These are phyloP conservation scores for Excoecaria agallocha DNA, from an alignment of 345 rosid genomes.

Conservation along the genomic window DNA sequence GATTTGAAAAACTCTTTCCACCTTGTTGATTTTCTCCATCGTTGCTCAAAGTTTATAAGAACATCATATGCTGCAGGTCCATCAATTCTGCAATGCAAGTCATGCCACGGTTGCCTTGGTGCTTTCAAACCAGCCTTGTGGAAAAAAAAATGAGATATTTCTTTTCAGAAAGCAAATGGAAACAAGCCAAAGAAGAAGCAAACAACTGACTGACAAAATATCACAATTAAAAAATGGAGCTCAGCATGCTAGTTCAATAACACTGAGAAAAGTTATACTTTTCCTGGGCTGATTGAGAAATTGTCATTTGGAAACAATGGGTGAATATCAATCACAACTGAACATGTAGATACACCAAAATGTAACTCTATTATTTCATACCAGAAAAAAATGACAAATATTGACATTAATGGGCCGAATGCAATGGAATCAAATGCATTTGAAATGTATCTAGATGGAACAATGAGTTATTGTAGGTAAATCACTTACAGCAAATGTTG, in stretches of 20 bases:
- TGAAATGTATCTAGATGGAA: not conserved
- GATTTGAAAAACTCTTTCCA: constrained; percentile 73
- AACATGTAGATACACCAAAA: not conserved
- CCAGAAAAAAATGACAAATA: not conserved
- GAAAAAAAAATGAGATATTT: not conserved
- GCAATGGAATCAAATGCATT: not conserved
- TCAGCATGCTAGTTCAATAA: not conserved
- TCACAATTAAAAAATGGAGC: not conserved
- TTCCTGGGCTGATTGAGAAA: not conserved
- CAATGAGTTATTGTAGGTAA: not conserved
- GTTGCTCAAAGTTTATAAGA: constrained; percentile 94
- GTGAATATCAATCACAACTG: not conserved
- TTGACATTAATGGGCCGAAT: not conserved
- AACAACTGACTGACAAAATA: too few relatives aligned
- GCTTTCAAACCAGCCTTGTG: constrained; percentile 62
- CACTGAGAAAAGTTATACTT: not conserved
- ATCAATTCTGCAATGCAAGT: constrained; percentile 81
- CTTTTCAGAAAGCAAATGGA: constrained; percentile 1
- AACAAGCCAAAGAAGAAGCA: constrained; percentile 5
- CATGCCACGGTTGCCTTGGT: constrained; percentile 98
- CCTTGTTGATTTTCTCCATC: constrained; percentile 82
- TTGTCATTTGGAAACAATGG: not conserved
- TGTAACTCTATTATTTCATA: not conserved
- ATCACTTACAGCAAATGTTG: constrained; percentile 79
- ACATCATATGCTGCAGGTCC: constrained; percentile 97